Base-by-base conservation (phyloP, 2,329 filamentous ascomycete genomes). In the Leptographium wingfieldii region DNA sequence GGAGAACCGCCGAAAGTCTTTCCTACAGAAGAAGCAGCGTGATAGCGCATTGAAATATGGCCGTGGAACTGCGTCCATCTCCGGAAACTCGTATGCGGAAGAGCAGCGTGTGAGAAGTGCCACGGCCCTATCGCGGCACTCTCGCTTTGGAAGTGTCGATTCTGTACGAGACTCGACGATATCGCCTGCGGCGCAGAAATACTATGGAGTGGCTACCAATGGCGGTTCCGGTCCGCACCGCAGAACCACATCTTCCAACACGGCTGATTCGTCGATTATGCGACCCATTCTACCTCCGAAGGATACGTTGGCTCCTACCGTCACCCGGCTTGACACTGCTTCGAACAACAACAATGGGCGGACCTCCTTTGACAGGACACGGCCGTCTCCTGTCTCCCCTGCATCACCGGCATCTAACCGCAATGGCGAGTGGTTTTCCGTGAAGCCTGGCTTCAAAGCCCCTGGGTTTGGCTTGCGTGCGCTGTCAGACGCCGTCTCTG, bases 11-110 rank as follows among this genome's bases (percentile, higher is more conserved):
- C 83, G 87, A 61, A 84, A 82, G 66, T 82, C 88, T 54, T 95
- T 90, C 69, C 78, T 94, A 55, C 76, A 96, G 56, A 90, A 89
- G 72, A 90, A 89, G 71, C 95, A 94, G 74, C 85, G 88, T 60
- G 82, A 84, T 62, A 85, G 82, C 63, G 72, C 75, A 61, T 55
- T 66, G 19, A 63, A 65, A 16, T 52, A 60, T 83, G 90, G 70
- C 85, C 86, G 46, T 80, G 85, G 55, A 86, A 57, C 63, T n/a
- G 60, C 60, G 7, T 51, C 43, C 9, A 46, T 19, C 11, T 38
- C 60, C 7, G 46, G 35, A 2, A 74, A 75, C 25, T 75, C 73
- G 33, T 87, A 90, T 68, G 78, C 85, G 5, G 88, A 92, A 58
- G 87, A 92, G 68, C 82, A 88, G 69, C 77, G 85, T 59, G 75